A percentile compares a stretch with the other conserved stretches of the same genome.
phyloP scores from a whole-genome alignment of 1,139 yeast genomes.

The Taphrina populina region DNA sequence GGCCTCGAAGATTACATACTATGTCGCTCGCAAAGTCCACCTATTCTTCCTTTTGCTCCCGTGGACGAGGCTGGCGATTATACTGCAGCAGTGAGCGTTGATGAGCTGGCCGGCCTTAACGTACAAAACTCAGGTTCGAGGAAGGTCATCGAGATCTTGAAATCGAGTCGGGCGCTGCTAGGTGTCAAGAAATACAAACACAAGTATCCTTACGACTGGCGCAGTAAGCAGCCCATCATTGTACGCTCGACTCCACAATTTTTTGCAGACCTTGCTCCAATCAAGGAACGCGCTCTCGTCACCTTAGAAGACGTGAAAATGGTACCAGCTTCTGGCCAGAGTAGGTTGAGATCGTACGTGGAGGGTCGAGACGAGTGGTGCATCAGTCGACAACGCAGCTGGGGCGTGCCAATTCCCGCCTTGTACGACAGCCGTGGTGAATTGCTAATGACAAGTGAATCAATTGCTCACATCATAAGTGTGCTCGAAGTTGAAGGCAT shows the following conservation, averaged over 20 bases:
- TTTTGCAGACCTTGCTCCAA: conserved; percentile 81
- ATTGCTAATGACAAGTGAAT: conserved; percentile 56
- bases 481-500: conserved; percentile 60
- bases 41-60: conserved; percentile 65
- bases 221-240: conserved; percentile 91
- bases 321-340: conserved; percentile 68
- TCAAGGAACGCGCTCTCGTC: conserved; percentile 61
- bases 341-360: conserved; percentile 70
- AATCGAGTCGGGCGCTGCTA: conserved; percentile 48
- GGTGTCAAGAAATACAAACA: conserved; percentile 60
- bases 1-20: conserved; percentile 88
- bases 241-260: conserved; percentile 96
- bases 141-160: conserved; percentile 51
- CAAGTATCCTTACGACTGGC: conserved; percentile 96
- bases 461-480: conserved; percentile 57
- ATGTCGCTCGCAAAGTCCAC: conserved; percentile 49
- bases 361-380: conserved; percentile 91
- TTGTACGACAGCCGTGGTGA: conserved; percentile 61
- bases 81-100: conserved; percentile 52
- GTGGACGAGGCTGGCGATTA: conserved; percentile 76
- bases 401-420: conserved; percentile 99
- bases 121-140: conserved; percentile 64
- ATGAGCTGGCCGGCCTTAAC: conserved; percentile 55
- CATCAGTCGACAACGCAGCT: conserved; percentile 90
- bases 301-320: conserved; percentile 66